Base-by-base conservation (phyloP, 495 filamentous ascomycete genomes). In the Podospora fimiseda region DNA sequence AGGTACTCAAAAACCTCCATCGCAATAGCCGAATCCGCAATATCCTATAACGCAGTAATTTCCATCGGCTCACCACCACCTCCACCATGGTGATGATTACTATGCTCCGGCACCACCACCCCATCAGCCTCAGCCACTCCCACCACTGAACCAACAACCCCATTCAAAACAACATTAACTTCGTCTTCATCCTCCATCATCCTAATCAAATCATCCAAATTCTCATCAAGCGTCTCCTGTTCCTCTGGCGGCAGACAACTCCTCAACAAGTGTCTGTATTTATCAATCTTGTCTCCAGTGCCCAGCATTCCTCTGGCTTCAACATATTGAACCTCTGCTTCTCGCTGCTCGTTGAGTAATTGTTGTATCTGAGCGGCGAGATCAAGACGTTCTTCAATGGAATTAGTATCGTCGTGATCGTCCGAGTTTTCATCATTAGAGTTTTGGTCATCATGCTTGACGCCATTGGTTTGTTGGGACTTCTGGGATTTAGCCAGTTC, bases 151-250 rank as follows among this genome's bases (percentile, higher is more conserved):
- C 33, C 20, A 21, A n/a, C 43, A 24, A 11, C 7, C 11, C 19
- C 20, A 46, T 11, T 19, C 11, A 43, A 18, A 3, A 33, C 30
- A 39, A 3, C 45, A 2, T 23, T 38, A 42, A 9, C 42, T 18
- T 56, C 59, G 8, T 62, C 57, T 47, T 77, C 71, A 53, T 76
- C 72, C 59, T 77, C 71, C 74, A 77, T 77, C 70, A 77, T 73
- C 50, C 67, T 64, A 59, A 77, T 76, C 47, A 77, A 60, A 40
- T 71, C 73, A 23, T 76, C 73, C 19, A 77, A 55, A 36, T 74
- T 75, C 18, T 66, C 53, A 41, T 76, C 74, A 33, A 77, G 61
- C 45, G 65, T 70, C 50, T 75, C 70, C 3, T 73, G 70, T 46
- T 74, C 71, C 53, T 74, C 68, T 24, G 63, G 68, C 40, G 72